These are phyloP conservation scores for Xylariales sp. DNA, from an alignment of 2,329 filamentous ascomycete species.

Conservation along the genomic window DNA sequence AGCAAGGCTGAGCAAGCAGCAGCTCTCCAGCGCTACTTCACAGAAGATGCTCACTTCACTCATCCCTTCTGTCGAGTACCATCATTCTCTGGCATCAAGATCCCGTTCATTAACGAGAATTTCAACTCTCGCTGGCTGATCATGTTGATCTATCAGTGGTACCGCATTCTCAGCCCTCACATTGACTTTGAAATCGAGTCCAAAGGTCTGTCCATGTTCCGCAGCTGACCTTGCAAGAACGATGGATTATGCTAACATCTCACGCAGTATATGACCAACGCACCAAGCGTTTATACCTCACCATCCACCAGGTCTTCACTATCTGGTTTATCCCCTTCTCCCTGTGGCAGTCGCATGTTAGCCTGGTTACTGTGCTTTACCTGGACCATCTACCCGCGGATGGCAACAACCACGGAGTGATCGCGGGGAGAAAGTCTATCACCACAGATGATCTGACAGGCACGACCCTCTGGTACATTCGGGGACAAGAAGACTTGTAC, in stretches of 20 bases:
- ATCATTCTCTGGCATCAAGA: slow-evolving; percentile 35
- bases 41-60: slow-evolving; percentile 65
- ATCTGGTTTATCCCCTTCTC: slow-evolving; percentile 71
- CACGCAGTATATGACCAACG: slow-evolving; percentile 64
- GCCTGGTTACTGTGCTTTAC: slow-evolving; percentile 63
- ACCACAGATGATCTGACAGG: slow-evolving; percentile 16
- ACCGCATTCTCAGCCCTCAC: slow-evolving; percentile 74
- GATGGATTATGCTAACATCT: neutral
- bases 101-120: slow-evolving; percentile 34
- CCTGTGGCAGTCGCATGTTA: slow-evolving; percentile 59
- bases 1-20: slow-evolving; percentile 60
- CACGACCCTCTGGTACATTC: slow-evolving; percentile 61
- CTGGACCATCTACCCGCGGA: slow-evolving; percentile 43
- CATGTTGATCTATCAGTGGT: slow-evolving; percentile 72
- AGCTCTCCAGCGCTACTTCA: slow-evolving; percentile 69
- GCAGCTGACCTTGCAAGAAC: no score
- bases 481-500: slow-evolving; percentile 76
- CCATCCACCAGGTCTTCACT: slow-evolving; percentile 69
- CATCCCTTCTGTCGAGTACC: slow-evolving; percentile 76
- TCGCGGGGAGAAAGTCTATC: slow-evolving; percentile 3
- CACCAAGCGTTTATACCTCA: slow-evolving; percentile 66
- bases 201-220: slow-evolving; percentile 31
- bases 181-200: slow-evolving; percentile 66
- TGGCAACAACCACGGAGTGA: slow-evolving; percentile 13
- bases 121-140: slow-evolving; percentile 64